phyloP scores from a whole-genome alignment of 2,329 filamentous ascomycete species.

The Calonectria pseudoturangicola region DNA sequence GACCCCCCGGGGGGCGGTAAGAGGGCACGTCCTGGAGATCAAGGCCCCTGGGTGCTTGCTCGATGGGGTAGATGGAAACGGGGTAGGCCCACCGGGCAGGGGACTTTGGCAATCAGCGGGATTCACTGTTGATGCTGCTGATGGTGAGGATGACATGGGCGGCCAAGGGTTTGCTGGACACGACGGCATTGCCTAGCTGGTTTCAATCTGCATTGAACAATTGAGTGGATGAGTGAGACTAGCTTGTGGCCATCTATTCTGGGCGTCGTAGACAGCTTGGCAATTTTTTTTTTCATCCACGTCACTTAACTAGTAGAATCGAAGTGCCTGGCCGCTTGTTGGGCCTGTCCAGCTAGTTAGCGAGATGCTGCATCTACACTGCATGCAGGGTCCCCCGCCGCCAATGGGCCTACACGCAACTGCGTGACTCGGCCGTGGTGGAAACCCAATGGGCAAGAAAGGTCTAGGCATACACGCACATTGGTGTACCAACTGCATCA shows the following conservation, averaged over 20 bases:
- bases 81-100: too few relatives aligned
- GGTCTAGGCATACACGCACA: neutral
- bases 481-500: too few relatives aligned
- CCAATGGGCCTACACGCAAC: neutral
- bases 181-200: neutral
- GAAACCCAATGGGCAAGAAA: neutral
- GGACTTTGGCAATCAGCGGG: constrained; percentile 4
- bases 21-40: too few relatives aligned
- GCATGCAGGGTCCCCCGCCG: neutral
- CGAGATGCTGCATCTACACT: neutral
- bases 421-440: neutral
- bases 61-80: too few relatives aligned
- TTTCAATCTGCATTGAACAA: neutral
- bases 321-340: too few relatives aligned
- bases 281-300: too few relatives aligned
- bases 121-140: constrained; percentile 1
- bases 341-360: too few relatives aligned
- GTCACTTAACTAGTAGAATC: too few relatives aligned
- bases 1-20: too few relatives aligned
- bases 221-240: neutral
- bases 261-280: too few relatives aligned
- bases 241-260: neutral
- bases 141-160: neutral
- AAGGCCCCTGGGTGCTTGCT: too few relatives aligned
- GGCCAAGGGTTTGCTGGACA: neutral